Conservation (phyloP, 768 basidiomycete genomes). For the Leccinum uliginosum region DNA sequence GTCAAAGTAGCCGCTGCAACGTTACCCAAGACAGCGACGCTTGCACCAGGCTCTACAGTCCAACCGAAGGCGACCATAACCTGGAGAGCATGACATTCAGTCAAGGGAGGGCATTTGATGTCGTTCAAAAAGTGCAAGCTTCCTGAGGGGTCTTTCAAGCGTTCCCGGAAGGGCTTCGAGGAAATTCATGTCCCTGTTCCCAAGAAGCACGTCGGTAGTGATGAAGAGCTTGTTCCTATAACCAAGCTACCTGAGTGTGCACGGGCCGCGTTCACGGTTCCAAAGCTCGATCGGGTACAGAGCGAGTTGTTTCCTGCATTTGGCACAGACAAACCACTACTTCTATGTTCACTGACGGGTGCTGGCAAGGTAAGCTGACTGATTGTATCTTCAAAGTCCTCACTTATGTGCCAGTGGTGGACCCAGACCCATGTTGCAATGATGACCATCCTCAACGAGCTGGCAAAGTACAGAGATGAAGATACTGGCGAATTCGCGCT, state of each 20-base stretch:
- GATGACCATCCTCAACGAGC: slow-evolving; percentile 88
- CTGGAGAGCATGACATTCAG: slow-evolving; percentile 94
- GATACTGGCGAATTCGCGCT: slow-evolving; percentile 77
- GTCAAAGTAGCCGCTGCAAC: slow-evolving; percentile 38
- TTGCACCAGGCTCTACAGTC: slow-evolving; percentile 81
- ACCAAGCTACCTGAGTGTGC: slow-evolving; percentile 81
- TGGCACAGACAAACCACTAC: slow-evolving; percentile 88
- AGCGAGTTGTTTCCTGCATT: slow-evolving; percentile 94
- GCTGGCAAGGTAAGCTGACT: slow-evolving; percentile 80
- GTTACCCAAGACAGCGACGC: slow-evolving; percentile 79
- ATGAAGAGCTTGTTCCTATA: slow-evolving; percentile 70
- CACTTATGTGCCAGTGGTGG: slow-evolving; percentile 15
- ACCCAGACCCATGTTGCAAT: slow-evolving; percentile 94
- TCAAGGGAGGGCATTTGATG: slow-evolving; percentile 95
- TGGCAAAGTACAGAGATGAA: slow-evolving; percentile 83
- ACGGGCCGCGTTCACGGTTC: slow-evolving; percentile 80
- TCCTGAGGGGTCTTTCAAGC: slow-evolving; percentile 96
- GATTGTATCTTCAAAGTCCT: background rate
- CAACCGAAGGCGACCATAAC: slow-evolving; percentile 81
- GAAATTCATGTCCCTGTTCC: slow-evolving; percentile 97
- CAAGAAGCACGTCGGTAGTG: slow-evolving; percentile 62
- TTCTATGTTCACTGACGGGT: slow-evolving; percentile 97
- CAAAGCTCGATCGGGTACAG: slow-evolving; percentile 84
- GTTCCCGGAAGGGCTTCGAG: slow-evolving; percentile 93
- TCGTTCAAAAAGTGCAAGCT: slow-evolving; percentile 98